Evolutionary conservation across 352 stramenopile genomes (phyloP), one percentile per base, ranked within the genome.

Genomic region (Phytophthora litchii): DNA sequence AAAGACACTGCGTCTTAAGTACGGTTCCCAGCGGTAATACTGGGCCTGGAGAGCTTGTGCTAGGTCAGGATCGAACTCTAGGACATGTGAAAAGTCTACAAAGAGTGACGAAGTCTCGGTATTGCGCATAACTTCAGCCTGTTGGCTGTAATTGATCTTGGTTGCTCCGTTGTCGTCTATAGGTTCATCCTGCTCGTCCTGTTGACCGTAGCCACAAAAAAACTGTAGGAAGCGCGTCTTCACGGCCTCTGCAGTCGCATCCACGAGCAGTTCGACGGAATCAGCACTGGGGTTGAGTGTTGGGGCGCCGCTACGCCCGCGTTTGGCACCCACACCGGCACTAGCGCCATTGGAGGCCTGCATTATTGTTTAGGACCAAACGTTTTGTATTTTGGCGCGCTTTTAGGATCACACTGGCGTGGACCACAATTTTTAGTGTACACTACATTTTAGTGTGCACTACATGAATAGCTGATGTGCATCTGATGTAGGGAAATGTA

Each of bases 101-200:
- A 95, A 95, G 7, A 95, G 71, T 47, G 86, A 95, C 37, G 86
- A 95, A 21, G 86, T 95, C 70, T 95, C 86, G 1, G 82, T 91
- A 42, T 91, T 79, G 52, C 83, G 86, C 86, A 95, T 95, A 43
- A 95, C 80, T 41, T 95, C 82, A 27, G 83, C 83, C 60, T 95
- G 86, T 53, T 95, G 86, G 43, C 74, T 83, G 70, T 95, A 95
- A 43, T 88, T 93, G 23, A 93, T 80, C 9, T 72, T 85, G 17
- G 55, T 27, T 0, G 34, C 38, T 5, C 13, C 54, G 1, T 36
- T 49, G 17, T 70, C 55, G 9, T 38, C 49, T 16, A 63, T 54
- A 0, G 25, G 64, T 35, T 52, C 49, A 29, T 65, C 61, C 21
- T 58, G 41, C 3, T 64, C 63, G n/a, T 43, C 29, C 40, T 85